A percentile compares a stretch with the other conserved stretches of the same genome.
Conservation (phyloP, 2,329 filamentous ascomycete species). For the Paecilomyces sp. region DNA sequence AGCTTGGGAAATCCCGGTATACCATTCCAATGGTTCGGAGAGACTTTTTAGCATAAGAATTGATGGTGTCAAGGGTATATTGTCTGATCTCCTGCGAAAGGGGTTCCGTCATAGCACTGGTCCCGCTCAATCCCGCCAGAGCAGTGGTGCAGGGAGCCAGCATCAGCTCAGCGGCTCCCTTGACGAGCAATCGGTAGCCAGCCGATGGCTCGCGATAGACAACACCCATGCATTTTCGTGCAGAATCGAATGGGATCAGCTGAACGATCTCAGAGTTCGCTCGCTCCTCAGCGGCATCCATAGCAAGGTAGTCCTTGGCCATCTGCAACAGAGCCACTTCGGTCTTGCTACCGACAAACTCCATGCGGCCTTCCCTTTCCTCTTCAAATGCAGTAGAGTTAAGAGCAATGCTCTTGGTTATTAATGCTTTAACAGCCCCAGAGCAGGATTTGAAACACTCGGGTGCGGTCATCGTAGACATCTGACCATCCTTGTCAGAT, state of each 20-base stretch:
- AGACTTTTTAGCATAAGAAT: conserved; percentile 46
- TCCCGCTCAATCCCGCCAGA: conserved; percentile 19
- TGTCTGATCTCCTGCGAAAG: conserved; percentile 20
- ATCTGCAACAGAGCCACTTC: conserved; percentile 68
- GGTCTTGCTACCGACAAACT: conserved; percentile 71
- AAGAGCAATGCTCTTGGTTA: conserved; percentile 36
- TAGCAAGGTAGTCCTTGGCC: conserved; percentile 58
- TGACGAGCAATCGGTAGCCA: conserved; percentile 40
- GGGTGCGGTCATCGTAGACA: conserved; percentile 12
- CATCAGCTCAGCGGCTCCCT: conserved; percentile 44
- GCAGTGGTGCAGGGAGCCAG: conserved; percentile 27
- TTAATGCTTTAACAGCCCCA: conserved; percentile 23
- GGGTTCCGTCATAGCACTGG: conserved; percentile 14
- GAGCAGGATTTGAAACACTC: conserved; percentile 26
- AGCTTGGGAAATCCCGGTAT: conserved; percentile 64
- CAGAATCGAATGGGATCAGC: conserved; percentile 68
- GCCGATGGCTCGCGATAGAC: conserved; percentile 33
- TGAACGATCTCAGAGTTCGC: conserved; percentile 55
- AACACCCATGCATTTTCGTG: conserved; percentile 58
- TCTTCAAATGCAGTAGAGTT: conserved; percentile 70
- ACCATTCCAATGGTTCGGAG: conserved; percentile 69
- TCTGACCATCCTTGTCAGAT: conserved; percentile 9
- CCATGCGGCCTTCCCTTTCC: conserved; percentile 57
- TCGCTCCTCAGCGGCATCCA: conserved; percentile 60
- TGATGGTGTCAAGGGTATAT: conserved; percentile 26